Evolutionary conservation across 1,284 basidiomycete genomes (phyloP), one percentile per base, ranked within the genome.

Genomic region (Cryptococcus maquisensis): DNA sequence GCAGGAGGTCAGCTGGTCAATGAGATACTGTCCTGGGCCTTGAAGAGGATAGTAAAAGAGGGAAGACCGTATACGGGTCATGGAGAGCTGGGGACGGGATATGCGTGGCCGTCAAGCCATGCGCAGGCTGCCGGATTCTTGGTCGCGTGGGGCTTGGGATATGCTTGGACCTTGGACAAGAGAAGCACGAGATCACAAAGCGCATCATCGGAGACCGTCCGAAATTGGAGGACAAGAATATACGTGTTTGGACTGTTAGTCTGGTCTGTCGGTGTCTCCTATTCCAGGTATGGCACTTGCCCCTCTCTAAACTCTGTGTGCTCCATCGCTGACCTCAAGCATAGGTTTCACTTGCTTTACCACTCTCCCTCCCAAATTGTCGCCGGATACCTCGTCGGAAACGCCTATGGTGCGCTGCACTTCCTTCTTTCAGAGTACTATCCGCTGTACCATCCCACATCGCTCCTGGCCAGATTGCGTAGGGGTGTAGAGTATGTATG

Each of bases 81-180:
- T 18, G 66, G 64, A 10, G 61, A 63, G 15, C 59, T 74, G 2
- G 71, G 72, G 5, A 63, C 70, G 15, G 74, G 74, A 5, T 75
- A 71, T 51, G 74, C 73, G 12, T 73, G 72, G 73, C 74, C 74
- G 3, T 70, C 67, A 49, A 73, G 70, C 60, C 74, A 76, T 59
- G 61, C 70, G 5, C 74, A 76, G 55, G 72, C 69, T 1, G 69
- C 64, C 13, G 69, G 66, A 24, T 72, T 72, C 47, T 39, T 71
- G n/a, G 56, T 68, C 2, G 68, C 68, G 2, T 74, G 72, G 72
- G 69, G 67, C 0, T 20, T 69, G 4, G 69, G 65, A 2, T 72
- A 68, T 54, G 57, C 62, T 5, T 32, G 62, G n/a, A 64, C 60
- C 1, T 39, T 63, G 10, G 52, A 44, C 2, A 37, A 44, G 21